Evolutionary conservation across 225 moss, liverwort and hornwort species (phyloP), one percentile per base, ranked within the genome.

Genomic region (Straminergon stramineum): DNA sequence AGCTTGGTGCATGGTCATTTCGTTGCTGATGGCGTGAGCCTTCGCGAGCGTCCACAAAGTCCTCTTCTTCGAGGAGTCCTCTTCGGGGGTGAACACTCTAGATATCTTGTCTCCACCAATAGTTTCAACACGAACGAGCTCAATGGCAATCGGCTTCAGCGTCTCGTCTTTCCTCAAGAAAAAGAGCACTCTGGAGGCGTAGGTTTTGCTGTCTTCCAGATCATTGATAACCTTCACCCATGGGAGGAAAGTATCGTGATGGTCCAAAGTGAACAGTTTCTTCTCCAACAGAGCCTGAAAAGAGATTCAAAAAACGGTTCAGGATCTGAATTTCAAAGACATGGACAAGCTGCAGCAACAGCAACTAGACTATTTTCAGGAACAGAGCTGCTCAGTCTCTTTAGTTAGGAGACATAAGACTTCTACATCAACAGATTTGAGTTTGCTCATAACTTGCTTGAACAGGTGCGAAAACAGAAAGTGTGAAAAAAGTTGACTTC

Each of bases 121-220:
- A 64, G 39, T 61, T 17, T 87, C 73, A 64, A 93, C 89, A 48
- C 90, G 88, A 34, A 95, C 94, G 63, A 96, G 89, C 93, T 95
- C 95, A 12, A 96, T 95, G 51, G 95, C 95, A 45, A 96, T 75
- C 41, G 91, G 90, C 80, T 93, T 92, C 78, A 96, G 83, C 64
- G 93, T 91, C 21, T 91, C 86, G 26, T 93, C 92, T 66, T 85
- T 89, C 1, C 92, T 84, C 90, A 94, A 91, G 84, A 94, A 95
- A 66, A 93, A 92, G 13, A 95, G 89, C 22, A 92, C 84, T 77
- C 96, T 84, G 37, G 92, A 90, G 58, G 96, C 95, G 51, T 95
- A 95, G 22, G 81, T 90, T 66, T 90, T 86, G 63, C 91, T 90
- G 52, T 92, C n/a, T 27, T 37, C 43, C 62, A 63, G 89, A 6